Evolutionary conservation across 768 basidiomycete genomes (phyloP).

Genomic region (Mycena venus): DNA sequence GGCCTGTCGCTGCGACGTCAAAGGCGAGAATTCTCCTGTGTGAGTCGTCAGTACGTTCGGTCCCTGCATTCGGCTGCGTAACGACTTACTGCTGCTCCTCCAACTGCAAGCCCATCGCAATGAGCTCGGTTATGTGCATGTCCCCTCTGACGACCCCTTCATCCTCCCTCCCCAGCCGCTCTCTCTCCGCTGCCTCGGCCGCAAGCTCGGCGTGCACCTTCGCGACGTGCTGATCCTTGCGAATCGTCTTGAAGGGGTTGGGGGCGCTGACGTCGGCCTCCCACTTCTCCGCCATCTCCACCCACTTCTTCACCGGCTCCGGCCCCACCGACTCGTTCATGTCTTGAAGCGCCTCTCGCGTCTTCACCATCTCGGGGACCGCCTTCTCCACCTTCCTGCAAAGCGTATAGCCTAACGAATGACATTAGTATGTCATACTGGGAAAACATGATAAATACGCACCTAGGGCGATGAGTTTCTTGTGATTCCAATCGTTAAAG

Average conservation of each 20-base stretch:
- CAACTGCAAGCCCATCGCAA: no score
- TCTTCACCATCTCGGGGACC: background rate
- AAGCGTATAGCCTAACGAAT: background rate
- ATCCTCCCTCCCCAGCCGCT: no score
- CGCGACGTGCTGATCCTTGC: conserved; percentile 11
- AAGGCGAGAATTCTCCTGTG: background rate
- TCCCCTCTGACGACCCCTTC: no score
- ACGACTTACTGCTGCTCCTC: no score
- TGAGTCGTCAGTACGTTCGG: no score
- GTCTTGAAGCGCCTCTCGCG: background rate
- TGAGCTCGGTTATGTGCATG: no score
- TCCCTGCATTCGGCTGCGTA: no score
- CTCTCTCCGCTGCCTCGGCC: background rate
- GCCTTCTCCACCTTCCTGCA: background rate
- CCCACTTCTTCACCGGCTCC: background rate
- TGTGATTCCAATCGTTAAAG: background rate
- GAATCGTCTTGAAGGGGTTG: background rate
- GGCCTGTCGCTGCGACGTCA: background rate
- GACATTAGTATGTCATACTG: no score
- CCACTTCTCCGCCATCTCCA: background rate
- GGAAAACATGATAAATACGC: background rate
- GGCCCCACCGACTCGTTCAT: background rate
- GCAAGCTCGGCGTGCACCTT: conserved; percentile 34
- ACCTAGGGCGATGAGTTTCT: background rate
- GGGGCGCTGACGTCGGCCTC: background rate